Conservation (phyloP, 1,284 basidiomycete genomes). For the Tremellales sp. region DNA sequence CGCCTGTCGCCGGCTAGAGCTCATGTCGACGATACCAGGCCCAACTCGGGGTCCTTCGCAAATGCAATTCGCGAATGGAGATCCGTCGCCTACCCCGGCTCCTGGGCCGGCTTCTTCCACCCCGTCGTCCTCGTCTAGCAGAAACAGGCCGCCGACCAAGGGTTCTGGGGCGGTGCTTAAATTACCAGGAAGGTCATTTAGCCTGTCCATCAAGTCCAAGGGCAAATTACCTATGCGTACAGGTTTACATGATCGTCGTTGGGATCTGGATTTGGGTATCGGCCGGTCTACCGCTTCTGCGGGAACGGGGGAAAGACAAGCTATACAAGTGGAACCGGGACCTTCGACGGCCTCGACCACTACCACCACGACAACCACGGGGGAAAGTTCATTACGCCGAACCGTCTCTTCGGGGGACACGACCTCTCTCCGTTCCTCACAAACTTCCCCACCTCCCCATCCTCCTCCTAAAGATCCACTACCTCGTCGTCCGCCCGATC, state of each 20-base stretch:
- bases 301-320: too few species aligned
- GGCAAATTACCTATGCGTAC: neutral
- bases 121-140: too few species aligned
- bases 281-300: too few species aligned
- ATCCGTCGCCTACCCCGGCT: too few species aligned
- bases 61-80: too few species aligned
- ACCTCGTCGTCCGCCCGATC: neutral
- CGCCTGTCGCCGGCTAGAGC: too few species aligned
- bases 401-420: neutral
- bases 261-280: neutral
- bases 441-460: neutral
- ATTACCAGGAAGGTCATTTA: neutral
- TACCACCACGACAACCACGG: constrained; percentile 1
- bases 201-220: neutral
- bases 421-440: neutral
- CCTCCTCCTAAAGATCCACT: neutral
- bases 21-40: too few species aligned
- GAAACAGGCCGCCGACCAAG: too few species aligned
- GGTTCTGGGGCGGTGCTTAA: neutral
- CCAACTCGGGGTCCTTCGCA: too few species aligned
- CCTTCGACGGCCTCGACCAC: neutral
- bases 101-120: too few species aligned
- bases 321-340: too few species aligned
- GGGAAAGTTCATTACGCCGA: neutral
- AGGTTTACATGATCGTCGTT: neutral